These are phyloP conservation scores for Penicillium corylophilum DNA, from an alignment of 2,329 filamentous ascomycete species.

Conservation along the genomic window DNA sequence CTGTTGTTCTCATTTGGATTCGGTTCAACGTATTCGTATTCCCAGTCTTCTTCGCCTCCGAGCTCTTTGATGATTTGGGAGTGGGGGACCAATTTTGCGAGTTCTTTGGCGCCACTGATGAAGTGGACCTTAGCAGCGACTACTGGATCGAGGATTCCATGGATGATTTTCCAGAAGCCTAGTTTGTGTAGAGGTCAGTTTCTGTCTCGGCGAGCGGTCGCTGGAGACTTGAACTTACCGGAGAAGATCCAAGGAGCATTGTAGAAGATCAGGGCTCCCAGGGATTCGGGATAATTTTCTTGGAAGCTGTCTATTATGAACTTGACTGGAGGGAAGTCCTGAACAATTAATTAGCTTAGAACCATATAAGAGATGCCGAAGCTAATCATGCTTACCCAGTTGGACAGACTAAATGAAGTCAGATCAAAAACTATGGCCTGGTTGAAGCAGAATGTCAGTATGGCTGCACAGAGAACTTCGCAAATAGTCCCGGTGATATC, in stretches of 20 bases:
- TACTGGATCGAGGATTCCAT: constrained; percentile 11
- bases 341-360: background rate
- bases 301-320: constrained; percentile 99
- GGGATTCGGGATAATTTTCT: constrained; percentile 90
- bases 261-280: constrained; percentile 88
- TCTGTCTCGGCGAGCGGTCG: background rate
- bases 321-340: constrained; percentile 89
- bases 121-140: constrained; percentile 15
- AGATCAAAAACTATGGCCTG: constrained; percentile 90
- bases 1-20: constrained; percentile 8
- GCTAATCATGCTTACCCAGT: constrained; percentile 64
- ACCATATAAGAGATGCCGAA: background rate
- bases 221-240: background rate
- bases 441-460: background rate
- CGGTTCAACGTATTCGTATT: constrained; percentile 14
- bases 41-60: constrained; percentile 15
- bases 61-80: constrained; percentile 16
- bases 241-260: constrained; percentile 63
- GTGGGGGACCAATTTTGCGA: constrained; percentile 12
- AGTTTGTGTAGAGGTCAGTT: background rate
- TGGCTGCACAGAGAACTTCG: no score
- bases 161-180: constrained; percentile 20
- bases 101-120: constrained; percentile 12
- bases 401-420: constrained; percentile 84
- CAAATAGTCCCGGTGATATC: background rate